Evolutionary conservation across 495 filamentous ascomycete species (phyloP).

Genomic region (Glonium stellatum): DNA sequence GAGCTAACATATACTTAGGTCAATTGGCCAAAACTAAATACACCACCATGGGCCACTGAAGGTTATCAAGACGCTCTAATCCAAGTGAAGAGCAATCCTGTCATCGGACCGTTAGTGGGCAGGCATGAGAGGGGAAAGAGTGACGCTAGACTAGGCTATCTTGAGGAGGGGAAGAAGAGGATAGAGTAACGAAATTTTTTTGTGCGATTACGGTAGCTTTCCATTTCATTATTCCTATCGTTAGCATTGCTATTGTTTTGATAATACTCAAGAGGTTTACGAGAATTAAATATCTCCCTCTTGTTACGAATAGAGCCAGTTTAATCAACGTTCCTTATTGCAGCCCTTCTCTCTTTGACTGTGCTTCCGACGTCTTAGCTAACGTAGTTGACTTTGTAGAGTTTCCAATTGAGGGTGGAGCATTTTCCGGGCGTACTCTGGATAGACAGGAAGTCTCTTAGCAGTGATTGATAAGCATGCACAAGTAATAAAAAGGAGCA

Average conservation of each 20-base stretch:
- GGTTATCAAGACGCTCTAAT: slow-evolving; percentile 80
- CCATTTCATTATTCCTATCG: not conserved
- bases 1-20: slow-evolving; percentile 48
- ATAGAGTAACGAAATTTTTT: slow-evolving; percentile 55
- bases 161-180: slow-evolving; percentile 96
- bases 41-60: slow-evolving; percentile 73
- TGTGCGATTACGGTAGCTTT: not conserved
- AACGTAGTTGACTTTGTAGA: too few relatives aligned
- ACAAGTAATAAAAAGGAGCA: too few relatives aligned
- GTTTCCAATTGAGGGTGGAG: too few relatives aligned
- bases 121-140: slow-evolving; percentile 71
- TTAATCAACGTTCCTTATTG: too few relatives aligned
- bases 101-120: slow-evolving; percentile 64
- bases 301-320: too few relatives aligned
- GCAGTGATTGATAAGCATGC: too few relatives aligned
- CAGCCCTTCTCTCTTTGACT: too few relatives aligned
- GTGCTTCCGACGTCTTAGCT: too few relatives aligned
- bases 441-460: too few relatives aligned
- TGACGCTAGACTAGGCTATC: slow-evolving; percentile 65
- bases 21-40: slow-evolving; percentile 94
- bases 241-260: not conserved
- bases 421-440: too few relatives aligned
- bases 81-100: slow-evolving; percentile 64
- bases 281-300: too few relatives aligned
- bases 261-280: too few relatives aligned